Evolutionary conservation across 1,139 yeast genomes (phyloP).

Genomic region (Saccharomyces pastorianus): DNA sequence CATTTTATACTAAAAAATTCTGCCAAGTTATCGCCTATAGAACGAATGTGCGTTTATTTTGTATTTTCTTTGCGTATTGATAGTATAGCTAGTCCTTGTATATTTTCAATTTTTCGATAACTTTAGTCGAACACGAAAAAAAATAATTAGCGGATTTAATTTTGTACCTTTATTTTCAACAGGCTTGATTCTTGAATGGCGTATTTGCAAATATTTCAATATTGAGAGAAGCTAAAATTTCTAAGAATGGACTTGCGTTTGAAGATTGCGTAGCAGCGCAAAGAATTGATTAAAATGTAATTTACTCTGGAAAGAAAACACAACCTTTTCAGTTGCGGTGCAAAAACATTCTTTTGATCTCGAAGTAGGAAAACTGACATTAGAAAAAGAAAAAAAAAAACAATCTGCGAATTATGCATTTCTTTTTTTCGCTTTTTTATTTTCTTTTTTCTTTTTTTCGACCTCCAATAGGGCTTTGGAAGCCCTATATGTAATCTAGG

Average conservation of each 20-base stretch:
- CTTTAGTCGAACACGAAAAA: neutral
- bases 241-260: neutral
- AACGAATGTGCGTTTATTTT: neutral
- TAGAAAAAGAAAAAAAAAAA: neutral
- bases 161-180: neutral
- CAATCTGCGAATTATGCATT: conserved; percentile 19
- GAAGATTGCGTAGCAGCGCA: neutral
- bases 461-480: neutral
- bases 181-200: neutral
- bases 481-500: neutral
- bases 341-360: neutral
- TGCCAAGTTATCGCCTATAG: neutral
- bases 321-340: neutral
- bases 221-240: neutral
- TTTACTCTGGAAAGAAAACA: neutral
- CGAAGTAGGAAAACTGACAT: neutral
- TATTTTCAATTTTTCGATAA: neutral
- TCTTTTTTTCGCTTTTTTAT: neutral
- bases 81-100: neutral
- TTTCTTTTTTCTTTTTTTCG: neutral
- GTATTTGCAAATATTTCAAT: neutral
- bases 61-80: neutral
- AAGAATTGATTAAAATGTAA: neutral
- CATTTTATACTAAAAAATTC: conserved; percentile 10
- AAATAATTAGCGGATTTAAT: neutral